These are phyloP conservation scores for Metarhizium rileyi DNA, from an alignment of 2,329 filamentous ascomycete species.

Conservation along the genomic window DNA sequence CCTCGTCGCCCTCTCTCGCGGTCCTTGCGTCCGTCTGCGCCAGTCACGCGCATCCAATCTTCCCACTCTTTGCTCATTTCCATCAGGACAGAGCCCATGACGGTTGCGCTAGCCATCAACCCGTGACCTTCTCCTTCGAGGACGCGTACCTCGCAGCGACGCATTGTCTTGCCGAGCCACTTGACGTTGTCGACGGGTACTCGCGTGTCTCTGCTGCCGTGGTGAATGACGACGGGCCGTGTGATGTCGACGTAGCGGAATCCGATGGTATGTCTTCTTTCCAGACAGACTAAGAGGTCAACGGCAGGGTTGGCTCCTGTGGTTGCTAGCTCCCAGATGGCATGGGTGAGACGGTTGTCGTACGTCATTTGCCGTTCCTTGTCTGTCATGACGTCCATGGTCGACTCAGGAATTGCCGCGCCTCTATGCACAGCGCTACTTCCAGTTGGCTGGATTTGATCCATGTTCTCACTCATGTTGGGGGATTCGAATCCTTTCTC, in stretches of 20 bases:
- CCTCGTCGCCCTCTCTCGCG: conserved; percentile 21
- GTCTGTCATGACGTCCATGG: conserved; percentile 53
- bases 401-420: conserved; percentile 36
- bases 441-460: conserved; percentile 29
- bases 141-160: conserved; percentile 81
- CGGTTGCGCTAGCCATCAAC: conserved; percentile 83
- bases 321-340: conserved; percentile 90
- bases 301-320: conserved; percentile 88
- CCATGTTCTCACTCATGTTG: conserved; percentile 37
- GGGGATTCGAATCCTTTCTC: conserved; percentile 14
- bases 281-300: conserved; percentile 84
- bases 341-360: conserved; percentile 77
- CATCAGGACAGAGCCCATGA: conserved; percentile 91
- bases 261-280: conserved; percentile 82
- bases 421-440: conserved; percentile 14
- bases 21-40: conserved; percentile 25
- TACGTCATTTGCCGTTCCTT: conserved; percentile 67
- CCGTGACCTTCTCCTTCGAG: conserved; percentile 90
- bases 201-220: conserved; percentile 80
- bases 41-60: conserved; percentile 63
- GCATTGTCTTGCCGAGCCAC: conserved; percentile 93
- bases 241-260: conserved; percentile 97
- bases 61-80: conserved; percentile 95
- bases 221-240: conserved; percentile 83
- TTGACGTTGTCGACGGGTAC: conserved; percentile 92